phyloP scores from a whole-genome alignment of 495 filamentous ascomycete genomes.

The Aspergillus nanangensis region DNA sequence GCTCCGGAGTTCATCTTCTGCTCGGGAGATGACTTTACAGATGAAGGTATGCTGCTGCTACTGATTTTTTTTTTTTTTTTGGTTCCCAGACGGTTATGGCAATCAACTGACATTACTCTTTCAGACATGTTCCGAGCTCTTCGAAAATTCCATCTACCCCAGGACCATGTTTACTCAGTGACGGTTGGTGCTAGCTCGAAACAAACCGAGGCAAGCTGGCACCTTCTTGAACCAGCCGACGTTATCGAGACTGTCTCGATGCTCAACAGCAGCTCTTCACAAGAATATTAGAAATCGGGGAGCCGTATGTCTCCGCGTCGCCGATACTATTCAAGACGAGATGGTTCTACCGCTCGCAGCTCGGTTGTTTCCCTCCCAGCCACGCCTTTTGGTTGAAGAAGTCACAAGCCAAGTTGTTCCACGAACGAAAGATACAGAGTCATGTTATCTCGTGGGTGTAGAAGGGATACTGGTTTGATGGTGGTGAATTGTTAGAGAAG shows the following conservation, averaged over 20 bases:
- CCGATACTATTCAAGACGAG: too few species aligned
- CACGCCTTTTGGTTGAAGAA: too few species aligned
- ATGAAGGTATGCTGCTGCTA: constrained; percentile 68
- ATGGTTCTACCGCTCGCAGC: too few species aligned
- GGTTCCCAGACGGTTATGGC: too few species aligned
- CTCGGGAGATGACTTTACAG: constrained; percentile 90
- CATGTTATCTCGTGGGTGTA: constrained; percentile 1
- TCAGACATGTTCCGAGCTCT: constrained; percentile 63
- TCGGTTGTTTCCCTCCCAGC: too few species aligned
- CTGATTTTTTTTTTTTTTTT: neutral
- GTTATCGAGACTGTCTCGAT: constrained; percentile 75
- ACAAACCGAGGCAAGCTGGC: constrained; percentile 80
- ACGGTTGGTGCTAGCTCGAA: constrained; percentile 86
- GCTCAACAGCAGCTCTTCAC: constrained; percentile 48
- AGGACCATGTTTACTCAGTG: constrained; percentile 73
- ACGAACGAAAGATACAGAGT: too few species aligned
- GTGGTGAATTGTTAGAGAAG: neutral
- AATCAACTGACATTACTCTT: constrained; percentile 2
- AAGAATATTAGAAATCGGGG: constrained; percentile 30
- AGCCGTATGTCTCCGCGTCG: too few species aligned
- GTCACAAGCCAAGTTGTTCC: too few species aligned
- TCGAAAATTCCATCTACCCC: constrained; percentile 48
- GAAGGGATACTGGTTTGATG: neutral
- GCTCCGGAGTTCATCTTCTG: constrained; percentile 79
- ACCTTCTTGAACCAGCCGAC: constrained; percentile 80